Evolutionary conservation across 129 eudicot species (phyloP).

Genomic region (Pulicaria dysenterica): DNA sequence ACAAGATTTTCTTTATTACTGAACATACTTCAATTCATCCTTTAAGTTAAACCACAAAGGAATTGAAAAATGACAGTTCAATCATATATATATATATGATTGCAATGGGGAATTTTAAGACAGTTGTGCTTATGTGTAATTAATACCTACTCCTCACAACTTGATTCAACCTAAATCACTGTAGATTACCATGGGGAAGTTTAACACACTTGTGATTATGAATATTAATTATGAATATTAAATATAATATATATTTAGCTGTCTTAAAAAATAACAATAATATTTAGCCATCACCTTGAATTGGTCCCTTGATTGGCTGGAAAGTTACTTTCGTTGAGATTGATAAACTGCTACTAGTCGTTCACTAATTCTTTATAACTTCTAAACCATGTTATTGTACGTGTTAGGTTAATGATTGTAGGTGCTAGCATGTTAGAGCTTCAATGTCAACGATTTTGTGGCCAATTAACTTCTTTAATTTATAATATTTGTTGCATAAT

Average conservation of each 20-base stretch:
- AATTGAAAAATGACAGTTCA: too few species aligned
- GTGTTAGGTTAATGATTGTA: constrained; percentile 8
- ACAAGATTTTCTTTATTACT: too few species aligned
- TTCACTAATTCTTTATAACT: not conserved
- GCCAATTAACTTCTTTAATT: not conserved
- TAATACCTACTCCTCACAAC: not conserved
- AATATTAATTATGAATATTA: not conserved
- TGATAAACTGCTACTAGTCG: not conserved
- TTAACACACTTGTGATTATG: not conserved
- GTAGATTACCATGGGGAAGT: not conserved
- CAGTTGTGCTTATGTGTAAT: too few species aligned
- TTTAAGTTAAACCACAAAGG: too few species aligned
- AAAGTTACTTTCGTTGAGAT: not conserved
- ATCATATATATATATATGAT: too few species aligned
- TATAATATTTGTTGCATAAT: too few species aligned
- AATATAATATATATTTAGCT: not conserved
- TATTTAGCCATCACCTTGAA: not conserved
- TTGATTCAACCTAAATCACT: not conserved
- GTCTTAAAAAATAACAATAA: not conserved
- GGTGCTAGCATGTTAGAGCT: not conserved
- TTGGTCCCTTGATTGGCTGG: not conserved
- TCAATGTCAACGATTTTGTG: not conserved
- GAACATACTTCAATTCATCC: too few species aligned
- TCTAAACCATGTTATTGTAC: not conserved
- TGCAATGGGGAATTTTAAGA: too few species aligned